phyloP scores from a whole-genome alignment of 2,329 filamentous ascomycete species.

The Pseudopyricularia cyperi region DNA sequence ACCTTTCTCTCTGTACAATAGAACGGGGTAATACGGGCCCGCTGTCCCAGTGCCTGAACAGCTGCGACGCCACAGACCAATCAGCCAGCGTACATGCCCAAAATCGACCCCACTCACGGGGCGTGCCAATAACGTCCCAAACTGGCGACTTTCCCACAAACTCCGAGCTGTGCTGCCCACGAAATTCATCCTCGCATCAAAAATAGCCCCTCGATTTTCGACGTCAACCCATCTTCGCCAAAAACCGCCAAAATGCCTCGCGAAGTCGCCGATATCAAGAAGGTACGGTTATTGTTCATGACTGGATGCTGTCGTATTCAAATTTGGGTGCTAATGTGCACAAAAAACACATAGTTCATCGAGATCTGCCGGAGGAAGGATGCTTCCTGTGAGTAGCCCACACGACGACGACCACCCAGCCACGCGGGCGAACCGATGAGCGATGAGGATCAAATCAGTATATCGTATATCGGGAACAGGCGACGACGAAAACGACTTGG shows the following conservation, averaged over 20 bases:
- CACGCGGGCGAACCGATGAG: not conserved
- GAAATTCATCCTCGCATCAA: not conserved
- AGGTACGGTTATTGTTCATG: slow-evolving; percentile 30
- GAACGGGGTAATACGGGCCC: not conserved
- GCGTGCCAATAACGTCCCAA: slow-evolving; percentile 1
- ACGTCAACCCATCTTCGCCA: slow-evolving; percentile 14
- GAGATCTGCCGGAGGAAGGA: slow-evolving; percentile 99
- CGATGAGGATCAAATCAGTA: slow-evolving; percentile 6
- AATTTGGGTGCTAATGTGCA: not conserved
- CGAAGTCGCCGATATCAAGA: slow-evolving; percentile 97
- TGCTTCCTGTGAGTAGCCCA: slow-evolving; percentile 76
- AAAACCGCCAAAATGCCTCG: slow-evolving; percentile 77
- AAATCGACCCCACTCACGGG: not conserved
- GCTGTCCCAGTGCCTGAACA: not conserved
- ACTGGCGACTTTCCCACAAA: not conserved
- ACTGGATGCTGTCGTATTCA: not conserved
- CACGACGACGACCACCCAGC: not conserved
- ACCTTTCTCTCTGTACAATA: no score
- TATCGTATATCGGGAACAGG: not conserved
- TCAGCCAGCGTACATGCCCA: not conserved
- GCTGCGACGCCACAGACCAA: not conserved
- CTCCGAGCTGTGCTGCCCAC: not conserved
- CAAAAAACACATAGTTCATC: slow-evolving; percentile 64
- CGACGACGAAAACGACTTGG: not conserved
- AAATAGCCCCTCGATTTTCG: slow-evolving; percentile 1